These are phyloP conservation scores for Phyllosticta citriasiana DNA, from an alignment of 2,329 filamentous ascomycete species.

Conservation along the genomic window DNA sequence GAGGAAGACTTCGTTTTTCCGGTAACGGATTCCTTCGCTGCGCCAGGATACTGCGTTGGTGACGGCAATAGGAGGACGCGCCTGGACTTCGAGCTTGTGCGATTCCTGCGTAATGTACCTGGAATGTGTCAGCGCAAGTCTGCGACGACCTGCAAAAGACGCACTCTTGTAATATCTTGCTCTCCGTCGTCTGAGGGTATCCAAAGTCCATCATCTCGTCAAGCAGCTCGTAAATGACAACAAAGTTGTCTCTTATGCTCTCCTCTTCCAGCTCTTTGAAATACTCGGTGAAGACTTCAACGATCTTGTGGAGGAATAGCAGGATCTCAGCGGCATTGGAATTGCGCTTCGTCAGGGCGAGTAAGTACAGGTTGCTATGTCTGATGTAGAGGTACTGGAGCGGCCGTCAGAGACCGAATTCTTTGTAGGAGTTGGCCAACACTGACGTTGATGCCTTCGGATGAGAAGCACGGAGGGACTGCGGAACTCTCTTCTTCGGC, in stretches of 20 bases:
- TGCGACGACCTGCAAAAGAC: conserved; percentile 12
- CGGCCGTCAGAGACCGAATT: neutral
- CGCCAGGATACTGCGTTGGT: conserved; percentile 98
- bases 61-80: conserved; percentile 90
- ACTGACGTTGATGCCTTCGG: conserved; percentile 92
- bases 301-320: conserved; percentile 93
- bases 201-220: conserved; percentile 99
- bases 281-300: conserved; percentile 99
- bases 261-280: conserved; percentile 99
- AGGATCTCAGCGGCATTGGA: conserved; percentile 98
- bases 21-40: conserved; percentile 93
- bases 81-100: conserved; percentile 95
- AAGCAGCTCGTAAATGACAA: conserved; percentile 95
- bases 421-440: conserved; percentile 16
- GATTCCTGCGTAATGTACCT: conserved; percentile 97
- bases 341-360: conserved; percentile 96
- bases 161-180: conserved; percentile 91
- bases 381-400: conserved; percentile 92
- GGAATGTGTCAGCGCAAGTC: neutral
- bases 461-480: conserved; percentile 93
- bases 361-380: conserved; percentile 97
- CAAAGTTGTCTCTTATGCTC: conserved; percentile 97
- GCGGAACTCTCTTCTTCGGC: conserved; percentile 98
- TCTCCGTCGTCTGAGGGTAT: conserved; percentile 96
- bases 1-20: conserved; percentile 98